phyloP scores from a whole-genome alignment of 1,139 yeast genomes.

The Scheffersomyces insectosa region DNA sequence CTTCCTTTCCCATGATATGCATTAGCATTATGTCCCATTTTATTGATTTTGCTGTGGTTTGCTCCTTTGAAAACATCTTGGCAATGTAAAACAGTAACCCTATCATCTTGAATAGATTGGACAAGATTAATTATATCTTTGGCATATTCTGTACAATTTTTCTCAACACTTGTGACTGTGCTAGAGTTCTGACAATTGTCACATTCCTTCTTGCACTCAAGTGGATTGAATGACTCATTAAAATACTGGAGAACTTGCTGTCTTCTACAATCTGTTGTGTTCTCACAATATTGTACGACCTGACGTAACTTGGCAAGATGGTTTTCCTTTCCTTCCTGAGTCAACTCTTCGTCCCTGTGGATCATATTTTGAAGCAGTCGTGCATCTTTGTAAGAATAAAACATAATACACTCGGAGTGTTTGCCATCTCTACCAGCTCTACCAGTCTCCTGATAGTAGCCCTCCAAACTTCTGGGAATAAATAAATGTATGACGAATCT shows the following conservation, averaged over 20 bases:
- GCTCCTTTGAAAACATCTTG: constrained; percentile 86
- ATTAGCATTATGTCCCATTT: constrained; percentile 60
- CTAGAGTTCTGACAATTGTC: constrained; percentile 69
- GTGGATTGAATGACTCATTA: constrained; percentile 75
- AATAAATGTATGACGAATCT: constrained; percentile 87
- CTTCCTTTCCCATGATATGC: constrained; percentile 73
- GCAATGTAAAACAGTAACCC: constrained; percentile 77
- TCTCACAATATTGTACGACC: constrained; percentile 91
- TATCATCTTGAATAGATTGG: constrained; percentile 51
- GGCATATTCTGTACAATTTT: constrained; percentile 73
- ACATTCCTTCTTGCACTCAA: constrained; percentile 69
- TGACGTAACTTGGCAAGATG: constrained; percentile 78
- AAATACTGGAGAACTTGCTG: constrained; percentile 87
- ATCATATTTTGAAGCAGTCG: constrained; percentile 74
- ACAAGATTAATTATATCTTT: constrained; percentile 61
- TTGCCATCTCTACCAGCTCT: constrained; percentile 97
- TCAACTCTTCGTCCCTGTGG: constrained; percentile 70
- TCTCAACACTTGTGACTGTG: constrained; percentile 48
- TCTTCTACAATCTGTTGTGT: constrained; percentile 86
- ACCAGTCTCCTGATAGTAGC: constrained; percentile 98
- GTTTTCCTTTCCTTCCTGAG: constrained; percentile 65
- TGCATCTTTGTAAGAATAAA: constrained; percentile 77
- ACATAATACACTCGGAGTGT: constrained; percentile 78
- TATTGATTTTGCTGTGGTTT: constrained; percentile 57
- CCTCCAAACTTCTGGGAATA: constrained; percentile 89